These are phyloP conservation scores for Populus hybrid DNA, from an alignment of 441 rosid genomes.

Conservation along the genomic window DNA sequence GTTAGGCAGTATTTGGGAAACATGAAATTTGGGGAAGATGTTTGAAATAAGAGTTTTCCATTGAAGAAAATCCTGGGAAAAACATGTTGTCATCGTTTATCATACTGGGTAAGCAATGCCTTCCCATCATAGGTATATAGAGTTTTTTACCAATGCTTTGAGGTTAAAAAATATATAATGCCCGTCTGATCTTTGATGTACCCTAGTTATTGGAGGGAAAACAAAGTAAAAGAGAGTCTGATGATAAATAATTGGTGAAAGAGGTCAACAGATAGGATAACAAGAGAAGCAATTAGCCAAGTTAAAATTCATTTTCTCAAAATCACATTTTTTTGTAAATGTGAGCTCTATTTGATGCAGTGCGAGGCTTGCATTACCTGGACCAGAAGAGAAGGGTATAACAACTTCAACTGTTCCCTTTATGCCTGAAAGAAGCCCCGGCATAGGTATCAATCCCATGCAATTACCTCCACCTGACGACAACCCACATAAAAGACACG, in stretches of 20 bases:
- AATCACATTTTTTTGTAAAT: slow-evolving; percentile 3
- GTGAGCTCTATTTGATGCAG: slow-evolving; percentile 44
- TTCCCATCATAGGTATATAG: background rate
- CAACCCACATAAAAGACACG: slow-evolving; percentile 22
- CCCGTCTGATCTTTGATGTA: background rate
- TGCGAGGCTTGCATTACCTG: slow-evolving; percentile 93
- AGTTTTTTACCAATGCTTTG: background rate
- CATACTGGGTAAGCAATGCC: background rate
- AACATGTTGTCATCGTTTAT: background rate
- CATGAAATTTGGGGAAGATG: background rate
- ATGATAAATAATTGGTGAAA: background rate
- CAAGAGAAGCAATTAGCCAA: background rate
- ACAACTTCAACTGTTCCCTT: slow-evolving; percentile 42
- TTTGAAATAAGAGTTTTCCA: background rate
- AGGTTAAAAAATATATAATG: background rate
- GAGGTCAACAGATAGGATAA: background rate
- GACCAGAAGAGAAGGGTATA: slow-evolving; percentile 69
- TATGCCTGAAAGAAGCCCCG: slow-evolving; percentile 29
- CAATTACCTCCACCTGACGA: slow-evolving; percentile 46
- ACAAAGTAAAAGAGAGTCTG: background rate
- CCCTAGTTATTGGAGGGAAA: background rate
- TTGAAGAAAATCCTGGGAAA: background rate
- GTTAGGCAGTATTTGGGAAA: background rate
- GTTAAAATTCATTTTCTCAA: background rate
- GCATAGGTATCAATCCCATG: slow-evolving; percentile 34